phyloP scores from a whole-genome alignment of 495 filamentous ascomycete genomes.

The Staphylotrichum longicolle region DNA sequence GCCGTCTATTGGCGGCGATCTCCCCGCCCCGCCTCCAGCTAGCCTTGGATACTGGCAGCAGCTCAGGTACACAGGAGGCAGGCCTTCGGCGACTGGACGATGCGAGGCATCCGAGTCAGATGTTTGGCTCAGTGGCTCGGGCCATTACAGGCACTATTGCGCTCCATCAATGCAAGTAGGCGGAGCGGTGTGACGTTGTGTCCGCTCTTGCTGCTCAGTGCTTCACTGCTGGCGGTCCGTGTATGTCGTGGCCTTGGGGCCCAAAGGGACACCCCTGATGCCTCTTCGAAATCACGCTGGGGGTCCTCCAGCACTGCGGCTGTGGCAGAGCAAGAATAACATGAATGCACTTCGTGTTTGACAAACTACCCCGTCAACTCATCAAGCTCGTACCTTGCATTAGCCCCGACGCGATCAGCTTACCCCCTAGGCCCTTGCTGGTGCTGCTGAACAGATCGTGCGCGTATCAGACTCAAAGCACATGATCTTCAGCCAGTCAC shows the following conservation, averaged over 20 bases:
- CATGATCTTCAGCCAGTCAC: not conserved
- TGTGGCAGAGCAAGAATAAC: not conserved
- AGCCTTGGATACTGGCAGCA: no score
- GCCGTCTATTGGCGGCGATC: no score
- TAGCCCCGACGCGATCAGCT: not conserved
- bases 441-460: not conserved
- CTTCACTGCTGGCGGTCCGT: constrained; percentile 2
- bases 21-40: no score
- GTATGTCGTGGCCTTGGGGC: constrained; percentile 1
- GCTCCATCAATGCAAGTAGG: constrained; percentile 5
- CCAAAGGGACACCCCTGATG: not conserved
- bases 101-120: not conserved
- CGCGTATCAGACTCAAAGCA: no score
- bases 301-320: not conserved
- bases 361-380: constrained; percentile 2
- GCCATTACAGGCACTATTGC: not conserved
- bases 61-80: no score
- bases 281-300: not conserved
- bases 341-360: constrained; percentile 6
- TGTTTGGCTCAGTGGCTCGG: not conserved
- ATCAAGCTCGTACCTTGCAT: constrained; percentile 11
- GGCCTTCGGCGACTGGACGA: no score
- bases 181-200: constrained; percentile 8
- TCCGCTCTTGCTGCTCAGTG: not conserved
- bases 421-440: not conserved